Evolutionary conservation across 352 stramenopile species (phyloP).

Genomic region (Pythium phragmitis): DNA sequence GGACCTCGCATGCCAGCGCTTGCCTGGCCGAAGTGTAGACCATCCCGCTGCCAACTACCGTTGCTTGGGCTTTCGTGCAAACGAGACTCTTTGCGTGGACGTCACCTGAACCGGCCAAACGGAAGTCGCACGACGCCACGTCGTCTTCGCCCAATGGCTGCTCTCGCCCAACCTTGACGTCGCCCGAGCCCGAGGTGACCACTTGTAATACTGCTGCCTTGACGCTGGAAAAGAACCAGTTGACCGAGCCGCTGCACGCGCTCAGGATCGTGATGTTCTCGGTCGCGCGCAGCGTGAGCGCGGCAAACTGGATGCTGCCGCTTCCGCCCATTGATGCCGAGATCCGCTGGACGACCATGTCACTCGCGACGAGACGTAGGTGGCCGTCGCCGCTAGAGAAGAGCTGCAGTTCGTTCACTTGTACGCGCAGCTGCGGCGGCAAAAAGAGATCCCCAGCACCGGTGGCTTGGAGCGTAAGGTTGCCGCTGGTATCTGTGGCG

Average conservation of each 20-base stretch:
- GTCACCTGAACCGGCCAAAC: neutral
- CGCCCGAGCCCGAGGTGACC: neutral
- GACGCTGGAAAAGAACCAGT: slow-evolving; percentile 1
- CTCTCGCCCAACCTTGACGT: neutral
- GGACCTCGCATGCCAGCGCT: neutral
- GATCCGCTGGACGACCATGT: neutral
- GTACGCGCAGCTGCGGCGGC: neutral
- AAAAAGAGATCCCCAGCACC: neutral
- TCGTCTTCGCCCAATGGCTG: neutral
- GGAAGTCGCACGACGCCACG: neutral
- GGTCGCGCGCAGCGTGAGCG: neutral
- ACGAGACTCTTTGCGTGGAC: neutral
- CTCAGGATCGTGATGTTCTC: neutral
- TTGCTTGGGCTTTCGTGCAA: neutral
- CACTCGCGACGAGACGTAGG: neutral
- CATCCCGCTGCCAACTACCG: neutral
- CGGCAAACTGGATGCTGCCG: slow-evolving; percentile 4
- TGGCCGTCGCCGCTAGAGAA: neutral
- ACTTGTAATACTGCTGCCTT: neutral
- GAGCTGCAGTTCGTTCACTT: neutral
- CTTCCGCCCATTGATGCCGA: neutral
- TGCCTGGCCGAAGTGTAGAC: neutral
- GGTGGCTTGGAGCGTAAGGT: neutral
- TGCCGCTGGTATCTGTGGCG: neutral
- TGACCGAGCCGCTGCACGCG: neutral